These are phyloP conservation scores for Eucalyptus marginata DNA, from an alignment of 345 rosid genomes.

Conservation along the genomic window DNA sequence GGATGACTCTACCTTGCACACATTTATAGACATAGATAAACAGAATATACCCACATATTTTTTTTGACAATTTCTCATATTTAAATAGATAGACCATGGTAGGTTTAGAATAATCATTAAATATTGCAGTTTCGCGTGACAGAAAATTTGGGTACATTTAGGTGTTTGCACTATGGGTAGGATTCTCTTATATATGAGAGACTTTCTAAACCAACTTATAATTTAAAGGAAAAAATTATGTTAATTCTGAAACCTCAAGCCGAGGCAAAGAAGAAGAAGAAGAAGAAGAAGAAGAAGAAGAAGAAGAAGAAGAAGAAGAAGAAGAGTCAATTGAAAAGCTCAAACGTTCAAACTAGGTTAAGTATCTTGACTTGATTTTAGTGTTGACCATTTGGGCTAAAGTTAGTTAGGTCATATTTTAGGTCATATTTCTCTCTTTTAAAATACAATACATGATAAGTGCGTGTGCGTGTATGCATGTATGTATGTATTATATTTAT, in stretches of 20 bases:
- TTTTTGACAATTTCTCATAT: not conserved
- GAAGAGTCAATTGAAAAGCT: not conserved
- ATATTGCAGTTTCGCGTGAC: not conserved
- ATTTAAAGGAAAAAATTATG: not conserved
- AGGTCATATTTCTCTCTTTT: not conserved
- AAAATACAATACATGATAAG: not conserved
- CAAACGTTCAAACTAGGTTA: not conserved
- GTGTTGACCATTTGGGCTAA: not conserved
- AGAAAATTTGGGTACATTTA: not conserved
- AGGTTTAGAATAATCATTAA: not conserved
- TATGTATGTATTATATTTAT: too few relatives aligned
- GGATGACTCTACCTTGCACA: not conserved
- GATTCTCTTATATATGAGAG: not conserved
- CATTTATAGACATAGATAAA: not conserved
- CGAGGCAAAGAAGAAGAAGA: not conserved
- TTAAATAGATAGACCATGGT: not conserved
- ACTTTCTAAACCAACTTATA: not conserved
- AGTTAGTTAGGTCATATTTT: not conserved
- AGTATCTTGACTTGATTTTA: not conserved
- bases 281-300: accelerated
- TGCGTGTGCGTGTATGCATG: too few relatives aligned
- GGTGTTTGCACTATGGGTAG: not conserved
- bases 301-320: too few relatives aligned
- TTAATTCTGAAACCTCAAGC: not conserved
- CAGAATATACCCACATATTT: not conserved